Base-by-base conservation (phyloP, 1,139 yeast genomes). In the Debaryomycetaceae sp. region DNA sequence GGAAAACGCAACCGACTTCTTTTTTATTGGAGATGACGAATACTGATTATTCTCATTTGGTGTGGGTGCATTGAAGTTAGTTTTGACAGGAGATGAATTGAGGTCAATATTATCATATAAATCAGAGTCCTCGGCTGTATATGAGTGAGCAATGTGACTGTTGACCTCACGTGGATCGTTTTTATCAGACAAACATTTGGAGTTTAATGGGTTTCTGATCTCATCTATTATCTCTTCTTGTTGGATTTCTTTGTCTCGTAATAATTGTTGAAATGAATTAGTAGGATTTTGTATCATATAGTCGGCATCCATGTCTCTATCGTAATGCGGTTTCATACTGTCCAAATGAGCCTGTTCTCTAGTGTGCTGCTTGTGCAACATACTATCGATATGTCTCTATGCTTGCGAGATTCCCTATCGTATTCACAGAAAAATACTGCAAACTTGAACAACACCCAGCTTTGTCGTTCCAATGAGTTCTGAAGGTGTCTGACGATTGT, bases 1-100 rank as follows among this genome's bases (percentile, higher is more conserved):
- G 1, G 77, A 71, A 49, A 73, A 74, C 22, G 71, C 68, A 33
- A 74, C 79, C 7, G 62, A 51, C 46, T 72, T 72, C 52, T 59
- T 63, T 38, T 49, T 51, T 7, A 51, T 44, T 7, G 72, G 71
- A 5, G 69, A 61, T 4, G 69, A 63, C 11, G 31, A 27, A 27
- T 52, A 48, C 14, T 42, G 41, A 22, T 37, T 40, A 8, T 24
- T 34, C 23, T 34, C 24, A 13, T 37, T 11, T 29, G 51, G 45
- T n/a, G 49, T 37, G 14, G 49, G 38, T n/a, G 22, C n/a, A 5
- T 14, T 36, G 27, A 27, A 33, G 24, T 22, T 34, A 14, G 20
- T 42, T 44, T 54, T 57, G 7, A 56, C 49, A 6, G 71, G 68
- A 5, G 70, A 61, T 6, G 69, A 62, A 45, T 55, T 57, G 40